phyloP scores from a whole-genome alignment of 1,139 yeast genomes.

The Suhomyces guaymorum region DNA sequence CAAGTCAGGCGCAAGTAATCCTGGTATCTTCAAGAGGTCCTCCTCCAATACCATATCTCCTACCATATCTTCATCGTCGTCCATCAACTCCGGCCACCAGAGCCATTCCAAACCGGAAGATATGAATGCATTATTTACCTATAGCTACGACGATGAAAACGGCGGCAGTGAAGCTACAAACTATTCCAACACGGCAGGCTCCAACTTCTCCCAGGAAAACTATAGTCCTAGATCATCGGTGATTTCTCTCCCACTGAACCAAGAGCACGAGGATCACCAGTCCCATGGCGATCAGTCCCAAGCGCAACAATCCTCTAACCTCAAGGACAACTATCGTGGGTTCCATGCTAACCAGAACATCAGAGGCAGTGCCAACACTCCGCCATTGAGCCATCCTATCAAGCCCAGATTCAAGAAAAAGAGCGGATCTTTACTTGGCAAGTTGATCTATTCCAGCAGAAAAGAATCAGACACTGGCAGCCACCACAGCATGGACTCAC shows the following conservation, averaged over 20 bases:
- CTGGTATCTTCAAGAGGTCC: slow-evolving; percentile 6
- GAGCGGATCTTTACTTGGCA: slow-evolving; percentile 47
- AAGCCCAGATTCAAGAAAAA: slow-evolving; percentile 50
- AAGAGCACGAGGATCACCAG: slow-evolving; percentile 3
- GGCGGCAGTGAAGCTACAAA: background rate
- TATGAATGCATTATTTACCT: slow-evolving; percentile 13
- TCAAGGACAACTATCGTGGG: slow-evolving; percentile 45
- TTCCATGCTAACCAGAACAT: slow-evolving; percentile 46
- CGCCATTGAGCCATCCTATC: slow-evolving; percentile 53
- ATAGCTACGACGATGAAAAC: slow-evolving; percentile 14
- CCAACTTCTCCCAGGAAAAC: slow-evolving; percentile 13
- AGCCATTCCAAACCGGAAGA: slow-evolving; percentile 4
- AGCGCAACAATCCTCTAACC: slow-evolving; percentile 8
- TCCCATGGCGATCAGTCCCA: background rate
- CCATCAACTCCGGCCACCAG: slow-evolving; percentile 4
- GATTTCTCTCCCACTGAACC: slow-evolving; percentile 15
- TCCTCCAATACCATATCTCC: slow-evolving; percentile 16
- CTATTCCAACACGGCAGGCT: slow-evolving; percentile 1
- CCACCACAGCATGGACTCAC: background rate
- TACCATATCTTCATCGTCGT: slow-evolving; percentile 10
- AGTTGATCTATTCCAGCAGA: slow-evolving; percentile 45
- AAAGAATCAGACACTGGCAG: slow-evolving; percentile 34
- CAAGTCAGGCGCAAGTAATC: background rate
- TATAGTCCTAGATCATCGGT: slow-evolving; percentile 22
- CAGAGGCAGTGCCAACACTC: slow-evolving; percentile 34